Conservation (phyloP, 2,329 filamentous ascomycete species). For the Microsporum canis region DNA sequence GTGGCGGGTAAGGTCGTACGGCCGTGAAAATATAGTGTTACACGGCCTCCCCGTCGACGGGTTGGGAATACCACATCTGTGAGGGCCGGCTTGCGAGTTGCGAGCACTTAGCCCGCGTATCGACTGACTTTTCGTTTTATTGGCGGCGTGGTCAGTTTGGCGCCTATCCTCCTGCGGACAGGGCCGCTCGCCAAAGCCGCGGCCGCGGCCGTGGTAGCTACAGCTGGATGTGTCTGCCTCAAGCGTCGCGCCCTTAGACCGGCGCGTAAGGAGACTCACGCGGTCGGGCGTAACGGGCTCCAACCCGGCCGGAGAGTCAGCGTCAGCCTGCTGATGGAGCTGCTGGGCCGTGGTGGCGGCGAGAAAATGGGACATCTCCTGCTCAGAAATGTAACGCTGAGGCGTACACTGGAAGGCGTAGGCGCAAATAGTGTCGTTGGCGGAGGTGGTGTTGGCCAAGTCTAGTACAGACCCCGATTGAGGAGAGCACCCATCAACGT, state of each 20-base stretch:
- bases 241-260: conserved; percentile 55
- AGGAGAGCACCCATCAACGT: no score
- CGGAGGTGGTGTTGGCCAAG: conserved; percentile 30
- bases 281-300: conserved; percentile 25
- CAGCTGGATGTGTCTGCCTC: conserved; percentile 90
- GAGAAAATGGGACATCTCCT: conserved; percentile 9
- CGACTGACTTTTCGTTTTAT: conserved; percentile 37
- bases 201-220: conserved; percentile 81
- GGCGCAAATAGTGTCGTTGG: neutral
- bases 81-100: conserved; percentile 84
- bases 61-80: conserved; percentile 86
- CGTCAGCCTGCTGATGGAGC: conserved; percentile 17
- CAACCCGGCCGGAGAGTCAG: conserved; percentile 25
- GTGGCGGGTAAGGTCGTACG: conserved; percentile 91
- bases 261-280: conserved; percentile 14
- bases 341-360: conserved; percentile 19
- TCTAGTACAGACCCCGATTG: no score
- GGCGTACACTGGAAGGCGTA: conserved; percentile 18
- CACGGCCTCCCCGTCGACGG: conserved; percentile 91
- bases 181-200: conserved; percentile 76
- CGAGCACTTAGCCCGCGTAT: conserved; percentile 41
- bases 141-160: conserved; percentile 59
- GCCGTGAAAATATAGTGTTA: conserved; percentile 85
- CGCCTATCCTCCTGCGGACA: conserved; percentile 92
- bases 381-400: conserved; percentile 10